These are phyloP conservation scores for Cladosporium colombiae DNA, from an alignment of 2,329 filamentous ascomycete genomes.

Conservation along the genomic window DNA sequence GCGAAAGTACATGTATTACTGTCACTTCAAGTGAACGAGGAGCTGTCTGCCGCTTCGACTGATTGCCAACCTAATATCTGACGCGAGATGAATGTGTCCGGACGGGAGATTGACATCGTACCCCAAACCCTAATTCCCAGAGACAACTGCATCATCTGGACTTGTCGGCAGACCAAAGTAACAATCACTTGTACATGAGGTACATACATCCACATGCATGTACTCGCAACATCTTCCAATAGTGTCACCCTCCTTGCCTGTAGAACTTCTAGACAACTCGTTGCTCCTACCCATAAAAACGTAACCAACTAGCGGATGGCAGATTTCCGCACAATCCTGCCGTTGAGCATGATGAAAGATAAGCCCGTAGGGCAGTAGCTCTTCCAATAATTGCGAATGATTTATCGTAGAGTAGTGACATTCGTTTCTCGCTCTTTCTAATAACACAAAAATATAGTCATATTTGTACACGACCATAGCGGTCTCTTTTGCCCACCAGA, in stretches of 20 bases:
- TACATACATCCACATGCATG: no score
- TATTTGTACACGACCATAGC: conserved; percentile 15
- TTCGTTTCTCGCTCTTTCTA: conserved; percentile 15
- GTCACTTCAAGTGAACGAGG: background rate
- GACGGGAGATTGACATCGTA: background rate
- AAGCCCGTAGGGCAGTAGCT: no score
- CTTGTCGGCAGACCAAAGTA: no score
- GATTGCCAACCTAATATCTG: background rate
- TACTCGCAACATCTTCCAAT: no score
- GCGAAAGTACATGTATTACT: background rate
- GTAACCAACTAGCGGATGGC: no score
- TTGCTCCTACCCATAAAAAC: background rate
- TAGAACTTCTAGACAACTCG: no score
- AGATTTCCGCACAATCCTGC: background rate
- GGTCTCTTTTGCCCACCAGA: conserved; percentile 5
- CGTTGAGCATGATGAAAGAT: background rate
- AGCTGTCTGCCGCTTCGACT: background rate
- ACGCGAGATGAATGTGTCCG: background rate
- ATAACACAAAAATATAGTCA: conserved; percentile 14
- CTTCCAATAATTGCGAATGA: no score
- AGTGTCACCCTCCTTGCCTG: no score
- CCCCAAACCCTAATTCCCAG: background rate
- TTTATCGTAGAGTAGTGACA: conserved; percentile 19
- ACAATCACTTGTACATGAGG: no score
- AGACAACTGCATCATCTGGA: background rate